A percentile compares a stretch with the other conserved stretches of the same genome.
Evolutionary conservation across 208 protist species (phyloP).

Genomic region (Trypanosoma melophagium): DNA sequence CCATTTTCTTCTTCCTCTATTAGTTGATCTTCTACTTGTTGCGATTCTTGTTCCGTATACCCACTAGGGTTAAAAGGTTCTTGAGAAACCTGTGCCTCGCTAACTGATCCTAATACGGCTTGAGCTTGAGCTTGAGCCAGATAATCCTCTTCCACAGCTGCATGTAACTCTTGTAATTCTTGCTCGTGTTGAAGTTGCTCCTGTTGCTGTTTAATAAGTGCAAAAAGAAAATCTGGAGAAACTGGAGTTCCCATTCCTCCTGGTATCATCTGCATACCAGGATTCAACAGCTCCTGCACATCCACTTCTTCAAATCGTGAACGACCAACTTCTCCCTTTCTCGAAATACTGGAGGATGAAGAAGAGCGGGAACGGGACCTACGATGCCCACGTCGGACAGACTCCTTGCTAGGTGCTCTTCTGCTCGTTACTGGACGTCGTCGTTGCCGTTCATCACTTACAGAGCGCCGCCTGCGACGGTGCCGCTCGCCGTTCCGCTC

Average conservation of each 20-base stretch:
- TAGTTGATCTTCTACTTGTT: not conserved
- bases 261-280: conserved; percentile 14
- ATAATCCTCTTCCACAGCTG: not conserved
- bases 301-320: conserved; percentile 24
- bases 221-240: not conserved
- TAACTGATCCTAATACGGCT: no score
- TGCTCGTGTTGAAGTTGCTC: conserved; percentile 7
- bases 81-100: no score
- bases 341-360: not conserved
- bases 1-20: conserved; percentile 18
- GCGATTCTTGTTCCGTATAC: not conserved
- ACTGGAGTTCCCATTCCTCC: conserved; percentile 7
- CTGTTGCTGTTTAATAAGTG: conserved; percentile 6
- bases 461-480: conserved; percentile 6
- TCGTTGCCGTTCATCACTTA: conserved; percentile 15
- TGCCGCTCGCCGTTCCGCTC: conserved; percentile 13
- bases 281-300: conserved; percentile 23
- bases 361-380: conserved; percentile 18
- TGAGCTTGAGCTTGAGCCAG: not conserved
- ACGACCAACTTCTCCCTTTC: not conserved
- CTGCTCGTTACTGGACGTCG: conserved; percentile 1
- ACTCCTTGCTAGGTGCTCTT: conserved; percentile 2
- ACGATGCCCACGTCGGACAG: not conserved
- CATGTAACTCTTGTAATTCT: conserved; percentile 1
- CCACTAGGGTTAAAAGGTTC: no score